These are phyloP conservation scores for Fusarium annulatum DNA, from an alignment of 2,329 filamentous ascomycete genomes.

Conservation along the genomic window DNA sequence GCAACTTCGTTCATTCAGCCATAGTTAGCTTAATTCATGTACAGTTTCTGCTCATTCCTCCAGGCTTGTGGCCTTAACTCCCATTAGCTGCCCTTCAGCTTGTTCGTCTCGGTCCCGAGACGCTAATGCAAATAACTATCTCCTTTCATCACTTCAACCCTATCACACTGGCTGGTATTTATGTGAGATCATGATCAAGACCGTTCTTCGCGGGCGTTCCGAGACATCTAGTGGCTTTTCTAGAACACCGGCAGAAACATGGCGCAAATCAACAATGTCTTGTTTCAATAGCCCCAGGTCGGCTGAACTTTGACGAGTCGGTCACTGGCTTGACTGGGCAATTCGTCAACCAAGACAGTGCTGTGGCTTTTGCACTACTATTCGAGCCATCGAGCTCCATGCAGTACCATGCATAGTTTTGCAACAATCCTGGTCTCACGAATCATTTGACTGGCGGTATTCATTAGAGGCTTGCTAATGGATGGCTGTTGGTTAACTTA, in stretches of 20 bases:
- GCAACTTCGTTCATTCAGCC: neutral
- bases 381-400: slow-evolving; percentile 10
- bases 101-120: neutral
- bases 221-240: slow-evolving; percentile 10
- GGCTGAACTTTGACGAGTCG: slow-evolving; percentile 6
- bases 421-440: slow-evolving; percentile 9
- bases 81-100: neutral
- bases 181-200: neutral
- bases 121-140: neutral
- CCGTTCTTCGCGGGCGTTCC: neutral
- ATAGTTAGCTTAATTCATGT: neutral
- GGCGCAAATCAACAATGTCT: slow-evolving; percentile 8
- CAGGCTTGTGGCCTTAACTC: neutral
- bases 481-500: slow-evolving; percentile 12
- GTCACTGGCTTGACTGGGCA: neutral
- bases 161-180: neutral
- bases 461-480: neutral
- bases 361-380: slow-evolving; percentile 13
- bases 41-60: neutral
- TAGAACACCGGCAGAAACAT: slow-evolving; percentile 32
- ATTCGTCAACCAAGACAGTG: neutral
- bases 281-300: neutral
- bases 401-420: slow-evolving; percentile 1
- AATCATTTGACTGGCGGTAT: neutral
- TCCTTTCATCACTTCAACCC: neutral